These are phyloP conservation scores for Melampsora americana DNA, from an alignment of 1,284 basidiomycete genomes.

Conservation along the genomic window DNA sequence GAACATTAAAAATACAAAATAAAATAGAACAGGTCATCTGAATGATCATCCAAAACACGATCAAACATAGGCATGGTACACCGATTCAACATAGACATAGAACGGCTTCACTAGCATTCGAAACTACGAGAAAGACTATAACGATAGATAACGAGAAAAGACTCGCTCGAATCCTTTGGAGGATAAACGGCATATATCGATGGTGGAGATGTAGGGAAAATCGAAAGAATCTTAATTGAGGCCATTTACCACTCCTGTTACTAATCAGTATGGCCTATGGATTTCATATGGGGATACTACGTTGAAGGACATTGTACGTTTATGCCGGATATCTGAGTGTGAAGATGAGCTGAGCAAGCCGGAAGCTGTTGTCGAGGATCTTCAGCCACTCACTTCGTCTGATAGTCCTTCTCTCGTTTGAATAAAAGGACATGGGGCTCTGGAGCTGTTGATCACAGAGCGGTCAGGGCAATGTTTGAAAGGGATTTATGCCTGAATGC, in stretches of 20 bases:
- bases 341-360: not conserved
- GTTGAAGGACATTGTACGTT: not conserved
- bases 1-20: slow-evolving; percentile 3
- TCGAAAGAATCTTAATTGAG: not conserved
- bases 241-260: not conserved
- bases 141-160: not conserved
- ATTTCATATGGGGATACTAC: not conserved
- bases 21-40: not conserved
- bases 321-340: slow-evolving; percentile 1
- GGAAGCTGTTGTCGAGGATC: not conserved
- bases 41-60: not conserved
- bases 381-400: slow-evolving; percentile 25
- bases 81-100: not conserved
- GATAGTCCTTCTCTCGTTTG: slow-evolving; percentile 42
- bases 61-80: not conserved
- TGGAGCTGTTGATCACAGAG: slow-evolving; percentile 18
- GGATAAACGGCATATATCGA: not conserved
- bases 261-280: not conserved
- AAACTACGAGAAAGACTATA: not conserved
- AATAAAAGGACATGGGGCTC: slow-evolving; percentile 40
- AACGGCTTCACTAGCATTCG: not conserved
- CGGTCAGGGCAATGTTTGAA: not conserved
- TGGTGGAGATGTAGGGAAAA: not conserved
- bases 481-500: not conserved
- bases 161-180: not conserved